Evolutionary conservation across 2,329 filamentous ascomycete species (phyloP).

Genomic region (Alternaria viburni): DNA sequence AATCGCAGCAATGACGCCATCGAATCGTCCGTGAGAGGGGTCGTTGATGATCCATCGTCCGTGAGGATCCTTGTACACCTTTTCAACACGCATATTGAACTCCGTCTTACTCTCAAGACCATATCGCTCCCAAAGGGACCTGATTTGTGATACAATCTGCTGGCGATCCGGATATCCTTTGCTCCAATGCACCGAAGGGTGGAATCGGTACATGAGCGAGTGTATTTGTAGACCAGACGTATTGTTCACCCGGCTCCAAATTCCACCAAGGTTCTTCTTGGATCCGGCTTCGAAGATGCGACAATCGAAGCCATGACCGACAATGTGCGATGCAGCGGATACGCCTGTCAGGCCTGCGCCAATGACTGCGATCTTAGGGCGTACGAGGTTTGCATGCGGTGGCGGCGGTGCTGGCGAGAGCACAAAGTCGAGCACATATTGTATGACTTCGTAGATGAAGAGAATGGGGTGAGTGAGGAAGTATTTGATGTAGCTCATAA

Average conservation of each 20-base stretch:
- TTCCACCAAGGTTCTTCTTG: slow-evolving; percentile 73
- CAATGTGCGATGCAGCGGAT: slow-evolving; percentile 79
- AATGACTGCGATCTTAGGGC: slow-evolving; percentile 63
- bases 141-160: slow-evolving; percentile 76
- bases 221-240: slow-evolving; percentile 85
- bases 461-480: slow-evolving; percentile 56
- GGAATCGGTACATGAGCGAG: slow-evolving; percentile 86
- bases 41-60: slow-evolving; percentile 82
- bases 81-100: slow-evolving; percentile 73
- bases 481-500: slow-evolving; percentile 22
- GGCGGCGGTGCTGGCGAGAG: slow-evolving; percentile 74
- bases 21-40: slow-evolving; percentile 72
- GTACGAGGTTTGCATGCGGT: slow-evolving; percentile 60
- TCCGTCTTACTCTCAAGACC: slow-evolving; percentile 72
- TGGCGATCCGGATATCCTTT: slow-evolving; percentile 78
- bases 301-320: slow-evolving; percentile 85
- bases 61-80: slow-evolving; percentile 70
- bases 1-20: slow-evolving; percentile 78
- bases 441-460: slow-evolving; percentile 69
- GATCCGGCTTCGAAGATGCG: slow-evolving; percentile 76
- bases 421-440: slow-evolving; percentile 68
- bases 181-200: slow-evolving; percentile 77
- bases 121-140: slow-evolving; percentile 76
- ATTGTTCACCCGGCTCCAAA: slow-evolving; percentile 83
- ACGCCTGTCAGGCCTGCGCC: slow-evolving; percentile 70